Evolutionary conservation across 768 basidiomycete genomes (phyloP).

Genomic region (Mycena leptocephala): DNA sequence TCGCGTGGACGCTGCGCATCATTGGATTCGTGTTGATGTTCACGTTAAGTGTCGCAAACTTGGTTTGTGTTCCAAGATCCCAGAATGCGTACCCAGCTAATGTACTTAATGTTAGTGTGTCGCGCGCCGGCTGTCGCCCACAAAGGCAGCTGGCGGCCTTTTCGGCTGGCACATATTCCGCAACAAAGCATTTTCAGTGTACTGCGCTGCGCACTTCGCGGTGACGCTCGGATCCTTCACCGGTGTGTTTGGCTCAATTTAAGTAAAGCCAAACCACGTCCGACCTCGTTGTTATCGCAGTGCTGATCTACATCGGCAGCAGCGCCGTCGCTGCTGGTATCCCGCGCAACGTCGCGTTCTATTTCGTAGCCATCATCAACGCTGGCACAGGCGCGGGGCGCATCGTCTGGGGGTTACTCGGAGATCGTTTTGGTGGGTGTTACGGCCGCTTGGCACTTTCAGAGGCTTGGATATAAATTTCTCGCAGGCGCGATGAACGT

Average conservation of each 20-base stretch:
- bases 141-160: not conserved
- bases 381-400: not conserved
- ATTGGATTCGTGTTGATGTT: not conserved
- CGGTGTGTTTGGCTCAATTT: not conserved
- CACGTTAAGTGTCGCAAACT: not conserved
- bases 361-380: not conserved
- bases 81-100: too few relatives aligned
- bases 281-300: not conserved
- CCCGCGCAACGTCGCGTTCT: not conserved
- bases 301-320: constrained; percentile 2
- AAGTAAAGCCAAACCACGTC: not conserved
- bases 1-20: too few relatives aligned
- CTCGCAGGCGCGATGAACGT: not conserved
- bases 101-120: not conserved
- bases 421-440: not conserved
- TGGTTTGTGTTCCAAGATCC: not conserved
- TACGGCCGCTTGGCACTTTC: too few relatives aligned
- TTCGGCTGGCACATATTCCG: not conserved
- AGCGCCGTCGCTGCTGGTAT: not conserved
- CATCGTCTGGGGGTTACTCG: not conserved
- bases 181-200: not conserved
- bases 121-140: not conserved
- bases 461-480: not conserved
- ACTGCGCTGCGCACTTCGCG: not conserved
- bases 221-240: not conserved